Evolutionary conservation across 2,329 filamentous ascomycete genomes (phyloP).

Genomic region (Apiospora marii): DNA sequence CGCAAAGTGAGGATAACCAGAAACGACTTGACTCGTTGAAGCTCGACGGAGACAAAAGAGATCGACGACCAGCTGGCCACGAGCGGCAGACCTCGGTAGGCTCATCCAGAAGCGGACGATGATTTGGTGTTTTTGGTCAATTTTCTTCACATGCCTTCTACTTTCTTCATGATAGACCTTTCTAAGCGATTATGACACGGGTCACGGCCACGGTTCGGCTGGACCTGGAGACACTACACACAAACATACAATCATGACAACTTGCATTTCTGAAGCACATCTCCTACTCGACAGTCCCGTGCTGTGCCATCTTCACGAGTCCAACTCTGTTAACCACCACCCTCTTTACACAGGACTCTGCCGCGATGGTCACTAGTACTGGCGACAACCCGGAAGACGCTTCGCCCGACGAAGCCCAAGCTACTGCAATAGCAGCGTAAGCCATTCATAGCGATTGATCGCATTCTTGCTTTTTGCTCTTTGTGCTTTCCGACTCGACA

Average conservation of each 20-base stretch:
- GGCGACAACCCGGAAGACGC: conserved; percentile 9
- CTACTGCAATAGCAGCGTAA: conserved; percentile 20
- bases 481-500: conserved; percentile 15
- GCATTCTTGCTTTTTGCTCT: conserved; percentile 16
- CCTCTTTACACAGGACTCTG: conserved; percentile 19
- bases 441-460: conserved; percentile 18
- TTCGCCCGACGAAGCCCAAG: conserved; percentile 19
- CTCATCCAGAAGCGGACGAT: conserved; percentile 60
- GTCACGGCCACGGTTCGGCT: conserved; percentile 20
- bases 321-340: conserved; percentile 14
- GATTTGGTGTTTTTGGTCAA: conserved; percentile 38
- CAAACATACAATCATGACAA: conserved; percentile 20
- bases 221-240: conserved; percentile 13
- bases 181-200: conserved; percentile 39
- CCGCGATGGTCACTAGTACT: conserved; percentile 4
- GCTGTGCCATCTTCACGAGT: conserved; percentile 8
- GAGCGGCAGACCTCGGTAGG: conserved; percentile 69
- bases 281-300: not conserved
- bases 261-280: conserved; percentile 19
- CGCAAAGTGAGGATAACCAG: conserved; percentile 81
- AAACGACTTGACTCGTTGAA: conserved; percentile 89
- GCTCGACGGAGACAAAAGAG: conserved; percentile 76
- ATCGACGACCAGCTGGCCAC: conserved; percentile 59
- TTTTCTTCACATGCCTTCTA: conserved; percentile 32
- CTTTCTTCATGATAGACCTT: conserved; percentile 38